Base-by-base conservation (phyloP, 495 filamentous ascomycete species). In the Hapsidospora chrysogenum region DNA sequence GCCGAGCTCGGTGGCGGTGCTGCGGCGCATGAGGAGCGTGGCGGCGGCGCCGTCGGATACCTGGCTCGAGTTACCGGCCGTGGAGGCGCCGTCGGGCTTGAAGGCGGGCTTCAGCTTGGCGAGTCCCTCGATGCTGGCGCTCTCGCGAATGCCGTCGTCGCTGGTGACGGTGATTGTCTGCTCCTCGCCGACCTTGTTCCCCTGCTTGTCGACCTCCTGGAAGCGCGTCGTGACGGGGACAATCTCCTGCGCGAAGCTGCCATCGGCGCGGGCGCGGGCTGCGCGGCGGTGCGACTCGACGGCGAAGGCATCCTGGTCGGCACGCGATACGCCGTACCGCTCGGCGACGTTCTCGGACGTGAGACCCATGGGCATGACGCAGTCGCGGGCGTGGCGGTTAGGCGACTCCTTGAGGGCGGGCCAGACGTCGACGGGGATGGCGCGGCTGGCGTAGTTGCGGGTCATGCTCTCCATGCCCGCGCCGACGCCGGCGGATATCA, bases 381-480 rank as follows among this genome's bases (percentile, higher is more conserved):
- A 92, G 49, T 92, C 85, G 26, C 66, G 51, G 6, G 81, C 78
- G 37, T 89, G 79, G 52, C 78, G 63, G 5, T 71, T 72, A 6
- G 50, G 49, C 1, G 62, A 73, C 2, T 80, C 66, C 45, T 61
- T 72, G 38, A 93, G 53, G 30, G 68, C 76, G 1, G 75, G 70
- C 76, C 83, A 92, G n/a, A 81, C 52, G 28, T 81, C 71, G 2
- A 71, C 75, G 0, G 86, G 86, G 36, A 95, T 87, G 5, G 86
- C 86, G 36, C 72, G 61, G 0, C 62, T 70, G 6, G 76, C 83
- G 55, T 94, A 94, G 53, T 92, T 92, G 35, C 77, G 57, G 32
- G 81, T 92, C 85, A 94, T 93, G 51, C 74, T 80, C 64, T 94
- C 85, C 78, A 87, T 92, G 13, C 85, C 85, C 15, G 78, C 86